Conservation (phyloP, 768 basidiomycete genomes). For the Antrodiella citrinella region DNA sequence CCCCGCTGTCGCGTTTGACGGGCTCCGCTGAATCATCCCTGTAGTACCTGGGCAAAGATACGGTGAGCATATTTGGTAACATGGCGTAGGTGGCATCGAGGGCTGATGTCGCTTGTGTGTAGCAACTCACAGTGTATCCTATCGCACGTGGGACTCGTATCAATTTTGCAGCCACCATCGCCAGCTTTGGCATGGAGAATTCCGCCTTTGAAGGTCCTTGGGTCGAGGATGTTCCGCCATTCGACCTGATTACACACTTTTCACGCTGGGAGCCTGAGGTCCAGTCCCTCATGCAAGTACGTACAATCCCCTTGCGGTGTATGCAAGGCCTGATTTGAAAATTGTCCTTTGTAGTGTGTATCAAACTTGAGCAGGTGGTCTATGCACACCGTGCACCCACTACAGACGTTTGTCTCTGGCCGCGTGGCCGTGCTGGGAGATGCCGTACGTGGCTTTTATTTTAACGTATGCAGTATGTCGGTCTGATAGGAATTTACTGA, state of each 20-base stretch:
- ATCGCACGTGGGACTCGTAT: slow-evolving; percentile 49
- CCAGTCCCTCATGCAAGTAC: slow-evolving; percentile 45
- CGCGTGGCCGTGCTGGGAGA: slow-evolving; percentile 41
- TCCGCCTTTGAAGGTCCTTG: slow-evolving; percentile 43
- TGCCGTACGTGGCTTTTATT: slow-evolving; percentile 20
- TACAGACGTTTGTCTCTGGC: slow-evolving; percentile 44
- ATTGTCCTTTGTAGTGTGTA: slow-evolving; percentile 43
- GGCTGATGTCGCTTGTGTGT: background rate
- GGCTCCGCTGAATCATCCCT: background rate
- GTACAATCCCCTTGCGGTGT: background rate
- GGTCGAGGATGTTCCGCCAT: slow-evolving; percentile 36
- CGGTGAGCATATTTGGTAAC: slow-evolving; percentile 9
- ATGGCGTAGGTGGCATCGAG: slow-evolving; percentile 32
- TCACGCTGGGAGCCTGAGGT: slow-evolving; percentile 53
- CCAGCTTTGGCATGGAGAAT: slow-evolving; percentile 42
- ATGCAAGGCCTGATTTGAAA: background rate
- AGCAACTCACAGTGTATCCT: slow-evolving; percentile 60
- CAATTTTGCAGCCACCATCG: slow-evolving; percentile 54
- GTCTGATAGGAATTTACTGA: too few relatives aligned
- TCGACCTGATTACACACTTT: slow-evolving; percentile 40
- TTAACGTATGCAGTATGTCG: too few relatives aligned
- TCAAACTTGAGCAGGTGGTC: slow-evolving; percentile 53
- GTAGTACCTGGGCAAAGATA: slow-evolving; percentile 46
- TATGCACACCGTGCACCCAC: slow-evolving; percentile 46
- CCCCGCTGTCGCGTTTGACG: background rate